Percentiles rank a stretch among this genome's conserved stretches.
Conservation (phyloP, 768 basidiomycete species). For the Hericium alpestre region DNA sequence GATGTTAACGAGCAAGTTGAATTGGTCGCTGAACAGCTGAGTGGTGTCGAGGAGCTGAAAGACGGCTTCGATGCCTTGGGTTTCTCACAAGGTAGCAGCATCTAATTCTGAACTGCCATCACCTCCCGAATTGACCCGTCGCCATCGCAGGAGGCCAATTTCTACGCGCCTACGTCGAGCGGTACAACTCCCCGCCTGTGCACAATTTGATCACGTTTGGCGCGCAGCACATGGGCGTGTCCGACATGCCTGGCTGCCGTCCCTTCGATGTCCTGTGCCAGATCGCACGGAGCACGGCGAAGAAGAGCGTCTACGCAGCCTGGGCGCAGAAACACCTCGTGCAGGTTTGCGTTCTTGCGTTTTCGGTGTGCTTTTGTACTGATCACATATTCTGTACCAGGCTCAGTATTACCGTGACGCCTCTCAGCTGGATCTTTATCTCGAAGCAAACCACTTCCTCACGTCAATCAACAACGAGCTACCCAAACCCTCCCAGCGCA, state of each 20-base stretch:
- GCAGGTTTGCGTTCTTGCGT: conserved; percentile 35
- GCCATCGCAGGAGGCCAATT: conserved; percentile 63
- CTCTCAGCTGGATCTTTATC: conserved; percentile 43
- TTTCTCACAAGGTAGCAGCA: conserved; percentile 64
- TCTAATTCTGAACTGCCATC: not conserved
- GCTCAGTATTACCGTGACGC: conserved; percentile 85
- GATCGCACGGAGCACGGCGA: conserved; percentile 49
- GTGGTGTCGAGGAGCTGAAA: conserved; percentile 49
- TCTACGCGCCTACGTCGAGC: conserved; percentile 73
- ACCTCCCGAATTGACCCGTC: not conserved
- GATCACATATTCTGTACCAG: conserved; percentile 24
- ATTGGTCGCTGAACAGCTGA: conserved; percentile 53
- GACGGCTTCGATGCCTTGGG: conserved; percentile 79
- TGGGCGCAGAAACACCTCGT: conserved; percentile 74
- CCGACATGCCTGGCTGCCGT: conserved; percentile 59
- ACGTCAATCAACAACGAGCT: conserved; percentile 73
- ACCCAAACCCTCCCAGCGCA: conserved; percentile 28
- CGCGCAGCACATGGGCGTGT: conserved; percentile 79
- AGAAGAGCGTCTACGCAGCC: conserved; percentile 52
- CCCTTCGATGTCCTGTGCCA: conserved; percentile 62
- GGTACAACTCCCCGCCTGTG: conserved; percentile 61
- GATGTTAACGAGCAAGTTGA: conserved; percentile 64
- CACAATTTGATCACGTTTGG: conserved; percentile 83
- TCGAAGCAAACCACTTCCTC: conserved; percentile 54
- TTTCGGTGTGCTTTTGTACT: not conserved